These are phyloP conservation scores for Purshia tridentata DNA, from an alignment of 306 rosid genomes.

Conservation along the genomic window DNA sequence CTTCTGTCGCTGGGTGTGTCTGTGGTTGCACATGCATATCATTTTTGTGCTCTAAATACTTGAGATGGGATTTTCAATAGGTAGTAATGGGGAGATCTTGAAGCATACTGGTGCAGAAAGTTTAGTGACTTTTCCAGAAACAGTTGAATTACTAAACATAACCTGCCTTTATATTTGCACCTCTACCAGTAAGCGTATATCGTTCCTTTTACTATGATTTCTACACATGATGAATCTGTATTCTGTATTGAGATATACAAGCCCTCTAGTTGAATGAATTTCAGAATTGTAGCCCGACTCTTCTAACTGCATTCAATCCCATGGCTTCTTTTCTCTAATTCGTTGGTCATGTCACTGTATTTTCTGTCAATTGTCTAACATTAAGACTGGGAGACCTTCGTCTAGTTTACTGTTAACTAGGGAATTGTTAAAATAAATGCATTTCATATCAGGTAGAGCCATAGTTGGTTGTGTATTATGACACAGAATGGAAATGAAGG, in stretches of 20 bases:
- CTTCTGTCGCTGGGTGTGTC: neutral
- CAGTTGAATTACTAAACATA: neutral
- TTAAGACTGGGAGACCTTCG: neutral
- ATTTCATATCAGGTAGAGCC: neutral
- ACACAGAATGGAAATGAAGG: neutral
- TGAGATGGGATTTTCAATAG: neutral
- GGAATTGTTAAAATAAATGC: neutral
- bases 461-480: neutral
- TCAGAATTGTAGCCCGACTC: neutral
- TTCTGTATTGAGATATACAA: neutral
- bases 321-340: neutral
- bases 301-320: neutral
- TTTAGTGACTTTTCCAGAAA: neutral
- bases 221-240: neutral
- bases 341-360: neutral
- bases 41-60: neutral
- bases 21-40: neutral
- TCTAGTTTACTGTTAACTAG: neutral
- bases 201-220: neutral
- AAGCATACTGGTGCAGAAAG: neutral
- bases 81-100: neutral
- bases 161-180: neutral
- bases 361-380: neutral
- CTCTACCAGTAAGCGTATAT: neutral
- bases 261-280: neutral